Percentiles rank a stretch among this genome's conserved stretches.
Evolutionary conservation across 768 basidiomycete genomes (phyloP).

Genomic region (Naganishia onofrii): DNA sequence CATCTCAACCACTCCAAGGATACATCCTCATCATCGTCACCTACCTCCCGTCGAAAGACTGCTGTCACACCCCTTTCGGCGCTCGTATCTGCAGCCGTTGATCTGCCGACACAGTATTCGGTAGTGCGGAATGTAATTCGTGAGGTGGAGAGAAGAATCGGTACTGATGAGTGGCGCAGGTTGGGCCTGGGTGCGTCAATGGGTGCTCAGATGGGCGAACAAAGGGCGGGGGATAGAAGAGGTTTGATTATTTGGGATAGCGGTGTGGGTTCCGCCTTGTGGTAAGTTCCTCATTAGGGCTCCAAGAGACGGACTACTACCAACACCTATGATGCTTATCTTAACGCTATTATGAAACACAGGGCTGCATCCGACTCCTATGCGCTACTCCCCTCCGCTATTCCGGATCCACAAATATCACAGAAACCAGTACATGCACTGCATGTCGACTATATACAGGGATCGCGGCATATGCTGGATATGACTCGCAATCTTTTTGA

Average conservation of each 20-base stretch:
- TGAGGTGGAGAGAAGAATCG: slow-evolving; percentile 42
- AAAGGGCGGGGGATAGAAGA: neutral
- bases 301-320: too few species aligned
- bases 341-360: neutral
- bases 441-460: slow-evolving; percentile 34
- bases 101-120: slow-evolving; percentile 47
- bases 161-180: slow-evolving; percentile 37
- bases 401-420: neutral
- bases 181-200: neutral
- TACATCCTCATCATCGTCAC: neutral
- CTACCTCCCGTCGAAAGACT: slow-evolving; percentile 26
- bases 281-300: slow-evolving; percentile 34
- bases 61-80: slow-evolving; percentile 34
- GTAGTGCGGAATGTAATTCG: slow-evolving; percentile 45
- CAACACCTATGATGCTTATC: neutral
- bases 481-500: slow-evolving; percentile 32
- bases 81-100: slow-evolving; percentile 42
- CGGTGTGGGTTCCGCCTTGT: slow-evolving; percentile 45
- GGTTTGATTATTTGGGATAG: slow-evolving; percentile 39
- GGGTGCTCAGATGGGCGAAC: neutral
- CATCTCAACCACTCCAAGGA: slow-evolving; percentile 20
- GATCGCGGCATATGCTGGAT: slow-evolving; percentile 39
- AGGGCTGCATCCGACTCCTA: slow-evolving; percentile 25
- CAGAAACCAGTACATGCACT: neutral
- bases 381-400: neutral